These are phyloP conservation scores for Smithsoniella earleae DNA, from an alignment of 163 green algal species.

Conservation along the genomic window DNA sequence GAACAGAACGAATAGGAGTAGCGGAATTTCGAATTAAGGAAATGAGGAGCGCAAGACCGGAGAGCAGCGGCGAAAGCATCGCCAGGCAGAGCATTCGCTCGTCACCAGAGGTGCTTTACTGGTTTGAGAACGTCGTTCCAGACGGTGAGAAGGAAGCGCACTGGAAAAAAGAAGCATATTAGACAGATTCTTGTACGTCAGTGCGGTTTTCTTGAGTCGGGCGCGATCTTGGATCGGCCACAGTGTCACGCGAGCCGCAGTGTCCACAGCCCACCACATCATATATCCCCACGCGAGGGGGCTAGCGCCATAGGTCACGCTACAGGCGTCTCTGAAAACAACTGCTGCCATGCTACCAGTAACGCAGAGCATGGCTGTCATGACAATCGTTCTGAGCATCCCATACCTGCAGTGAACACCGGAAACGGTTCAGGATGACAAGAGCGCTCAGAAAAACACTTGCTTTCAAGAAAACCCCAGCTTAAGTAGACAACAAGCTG, in stretches of 20 bases:
- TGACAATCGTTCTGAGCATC: constrained; percentile 4
- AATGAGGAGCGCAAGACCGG: no score
- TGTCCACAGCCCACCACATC: constrained; percentile 18
- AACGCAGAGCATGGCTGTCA: constrained; percentile 14
- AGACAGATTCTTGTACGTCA: constrained; percentile 7
- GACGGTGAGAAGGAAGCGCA: background rate
- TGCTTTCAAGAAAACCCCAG: no score
- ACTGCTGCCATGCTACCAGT: constrained; percentile 22
- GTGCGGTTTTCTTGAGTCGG: background rate
- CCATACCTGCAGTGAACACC: constrained; percentile 20
- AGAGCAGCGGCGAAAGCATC: no score
- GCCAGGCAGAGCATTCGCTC: no score
- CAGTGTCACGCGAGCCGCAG: constrained; percentile 22
- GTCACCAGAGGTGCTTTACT: no score
- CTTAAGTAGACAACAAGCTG: no score
- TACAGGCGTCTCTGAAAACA: background rate
- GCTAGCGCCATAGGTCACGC: background rate
- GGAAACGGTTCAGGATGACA: no score
- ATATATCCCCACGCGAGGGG: constrained; percentile 17
- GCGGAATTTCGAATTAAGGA: no score
- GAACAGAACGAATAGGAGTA: no score
- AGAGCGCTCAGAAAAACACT: no score
- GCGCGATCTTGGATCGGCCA: background rate
- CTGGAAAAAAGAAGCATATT: constrained; percentile 9
- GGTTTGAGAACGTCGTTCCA: no score